Evolutionary conservation across 306 rosid species (phyloP).

Genomic region (Myrica gale): DNA sequence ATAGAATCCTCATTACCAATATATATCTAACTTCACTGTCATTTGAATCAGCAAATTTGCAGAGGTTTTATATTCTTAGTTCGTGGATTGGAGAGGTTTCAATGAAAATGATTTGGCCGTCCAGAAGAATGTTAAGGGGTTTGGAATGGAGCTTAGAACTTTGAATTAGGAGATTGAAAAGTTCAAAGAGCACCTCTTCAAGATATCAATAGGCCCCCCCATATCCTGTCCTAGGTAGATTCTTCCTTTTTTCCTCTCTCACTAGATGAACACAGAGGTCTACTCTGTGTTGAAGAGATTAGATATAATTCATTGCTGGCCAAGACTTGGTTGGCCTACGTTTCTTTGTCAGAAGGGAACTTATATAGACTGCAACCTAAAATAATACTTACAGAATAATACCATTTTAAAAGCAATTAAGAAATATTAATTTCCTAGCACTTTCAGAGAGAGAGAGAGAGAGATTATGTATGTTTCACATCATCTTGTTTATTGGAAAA

Average conservation of each 20-base stretch:
- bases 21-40: too few species aligned
- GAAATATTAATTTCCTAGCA: too few species aligned
- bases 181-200: not conserved
- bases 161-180: not conserved
- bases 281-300: not conserved
- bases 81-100: not conserved
- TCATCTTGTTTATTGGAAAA: not conserved
- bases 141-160: not conserved
- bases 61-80: not conserved
- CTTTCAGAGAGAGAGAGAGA: not conserved
- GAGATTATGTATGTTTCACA: not conserved
- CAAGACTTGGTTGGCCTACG: not conserved
- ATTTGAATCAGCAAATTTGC: not conserved
- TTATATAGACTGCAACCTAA: too few species aligned
- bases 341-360: too few species aligned
- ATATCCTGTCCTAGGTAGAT: not conserved
- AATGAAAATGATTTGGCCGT: not conserved
- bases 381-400: too few species aligned
- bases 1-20: too few species aligned
- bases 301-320: not conserved
- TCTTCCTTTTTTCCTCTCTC: slow-evolving; percentile 2
- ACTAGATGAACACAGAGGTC: not conserved
- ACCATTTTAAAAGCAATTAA: too few species aligned
- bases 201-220: not conserved
- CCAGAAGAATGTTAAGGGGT: not conserved